Evolutionary conservation across 2,329 filamentous ascomycete species (phyloP).

Genomic region (Neospermospora avenae): DNA sequence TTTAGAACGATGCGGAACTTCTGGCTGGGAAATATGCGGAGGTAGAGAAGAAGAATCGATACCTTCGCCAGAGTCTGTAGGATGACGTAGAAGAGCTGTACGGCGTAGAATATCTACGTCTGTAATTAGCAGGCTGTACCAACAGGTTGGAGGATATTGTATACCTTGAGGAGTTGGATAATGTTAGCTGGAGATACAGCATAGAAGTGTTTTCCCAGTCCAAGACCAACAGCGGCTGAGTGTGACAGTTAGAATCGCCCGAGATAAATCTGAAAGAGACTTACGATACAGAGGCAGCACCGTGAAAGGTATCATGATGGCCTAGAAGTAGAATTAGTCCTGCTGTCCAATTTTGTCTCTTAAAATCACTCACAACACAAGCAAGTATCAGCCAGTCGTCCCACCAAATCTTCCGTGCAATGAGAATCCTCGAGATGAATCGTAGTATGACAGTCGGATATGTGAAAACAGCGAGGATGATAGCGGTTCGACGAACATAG

Average conservation of each 20-base stretch:
- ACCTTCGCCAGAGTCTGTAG: conserved; percentile 14
- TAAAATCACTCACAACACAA: conserved; percentile 13
- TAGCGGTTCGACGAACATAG: conserved; percentile 11
- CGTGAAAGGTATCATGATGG: conserved; percentile 17
- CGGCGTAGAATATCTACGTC: conserved; percentile 17
- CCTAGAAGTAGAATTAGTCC: background rate
- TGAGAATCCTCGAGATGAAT: conserved; percentile 15
- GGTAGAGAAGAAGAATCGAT: conserved; percentile 24
- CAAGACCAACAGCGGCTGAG: conserved; percentile 14
- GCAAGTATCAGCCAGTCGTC: conserved; percentile 22
- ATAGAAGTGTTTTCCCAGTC: conserved; percentile 26
- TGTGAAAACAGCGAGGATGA: conserved; percentile 17
- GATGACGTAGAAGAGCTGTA: conserved; percentile 19
- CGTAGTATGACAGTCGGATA: conserved; percentile 19
- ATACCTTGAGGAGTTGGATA: conserved; percentile 19
- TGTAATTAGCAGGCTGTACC: background rate
- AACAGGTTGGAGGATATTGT: background rate
- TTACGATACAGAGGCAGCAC: conserved; percentile 15
- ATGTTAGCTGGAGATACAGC: conserved; percentile 20
- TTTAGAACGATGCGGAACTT: conserved; percentile 11
- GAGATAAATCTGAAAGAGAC: background rate
- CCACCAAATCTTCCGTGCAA: conserved; percentile 18
- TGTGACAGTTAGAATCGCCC: background rate
- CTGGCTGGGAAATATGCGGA: conserved; percentile 20
- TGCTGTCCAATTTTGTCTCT: background rate